Evolutionary conservation across 2,329 filamentous ascomycete species (phyloP).

Genomic region (Exserohilum turcica): DNA sequence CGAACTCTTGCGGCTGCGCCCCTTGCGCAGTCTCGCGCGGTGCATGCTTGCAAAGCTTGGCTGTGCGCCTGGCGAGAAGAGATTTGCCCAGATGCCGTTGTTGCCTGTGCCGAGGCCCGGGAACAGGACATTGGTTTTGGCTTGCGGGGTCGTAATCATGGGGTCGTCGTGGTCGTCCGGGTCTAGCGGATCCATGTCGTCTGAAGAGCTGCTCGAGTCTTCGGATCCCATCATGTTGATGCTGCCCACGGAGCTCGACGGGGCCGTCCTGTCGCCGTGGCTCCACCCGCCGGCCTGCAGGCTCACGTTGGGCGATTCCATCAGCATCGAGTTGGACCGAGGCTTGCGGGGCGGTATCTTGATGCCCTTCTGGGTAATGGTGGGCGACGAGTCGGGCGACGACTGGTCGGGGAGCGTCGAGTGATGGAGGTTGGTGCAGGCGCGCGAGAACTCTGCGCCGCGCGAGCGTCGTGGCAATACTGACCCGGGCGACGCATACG

Average conservation of each 20-base stretch:
- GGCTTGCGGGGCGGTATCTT: constrained; percentile 62
- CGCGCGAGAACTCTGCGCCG: constrained; percentile 89
- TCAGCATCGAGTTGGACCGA: constrained; percentile 47
- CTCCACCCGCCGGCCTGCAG: constrained; percentile 67
- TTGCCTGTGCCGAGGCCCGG: constrained; percentile 47
- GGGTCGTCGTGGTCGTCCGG: constrained; percentile 64
- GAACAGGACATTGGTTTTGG: constrained; percentile 60
- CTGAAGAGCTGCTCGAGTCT: constrained; percentile 72
- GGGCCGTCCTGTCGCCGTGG: constrained; percentile 51
- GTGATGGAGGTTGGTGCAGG: constrained; percentile 92
- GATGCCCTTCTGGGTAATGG: constrained; percentile 71
- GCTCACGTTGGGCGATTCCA: constrained; percentile 68
- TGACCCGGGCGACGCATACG: constrained; percentile 80
- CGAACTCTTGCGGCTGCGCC: constrained; percentile 67
- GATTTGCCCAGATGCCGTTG: constrained; percentile 66
- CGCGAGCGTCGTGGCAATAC: constrained; percentile 87
- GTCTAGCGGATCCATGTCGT: constrained; percentile 57
- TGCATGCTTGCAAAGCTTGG: constrained; percentile 82
- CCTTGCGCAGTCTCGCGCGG: constrained; percentile 62
- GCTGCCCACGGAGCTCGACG: constrained; percentile 80
- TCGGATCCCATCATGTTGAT: constrained; percentile 80
- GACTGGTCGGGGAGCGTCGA: constrained; percentile 88
- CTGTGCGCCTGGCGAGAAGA: constrained; percentile 69
- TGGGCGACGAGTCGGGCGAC: constrained; percentile 89
- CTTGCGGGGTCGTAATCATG: constrained; percentile 82